Evolutionary conservation across 2,329 filamentous ascomycete genomes (phyloP).

Genomic region (Scortechinia acanthostroma): DNA sequence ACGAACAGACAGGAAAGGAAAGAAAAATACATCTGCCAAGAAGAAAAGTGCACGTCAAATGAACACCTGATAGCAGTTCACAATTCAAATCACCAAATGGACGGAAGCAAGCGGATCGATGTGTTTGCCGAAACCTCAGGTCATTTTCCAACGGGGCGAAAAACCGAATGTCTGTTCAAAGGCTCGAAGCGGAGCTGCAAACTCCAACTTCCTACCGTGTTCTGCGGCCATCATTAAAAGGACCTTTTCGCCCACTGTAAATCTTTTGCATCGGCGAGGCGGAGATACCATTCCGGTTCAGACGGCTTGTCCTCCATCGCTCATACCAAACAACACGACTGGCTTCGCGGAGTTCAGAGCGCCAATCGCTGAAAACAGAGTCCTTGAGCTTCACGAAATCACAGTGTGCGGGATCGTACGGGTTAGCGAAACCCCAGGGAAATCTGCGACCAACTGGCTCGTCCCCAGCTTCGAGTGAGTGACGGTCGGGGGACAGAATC

Average conservation of each 20-base stretch:
- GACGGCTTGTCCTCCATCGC: slow-evolving; percentile 75
- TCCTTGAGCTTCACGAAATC: slow-evolving; percentile 89
- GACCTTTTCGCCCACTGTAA: not conserved
- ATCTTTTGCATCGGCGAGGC: not conserved
- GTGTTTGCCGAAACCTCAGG: too few relatives aligned
- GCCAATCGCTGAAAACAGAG: slow-evolving; percentile 88
- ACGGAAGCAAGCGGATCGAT: too few relatives aligned
- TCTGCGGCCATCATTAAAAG: not conserved
- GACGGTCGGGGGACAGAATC: not conserved
- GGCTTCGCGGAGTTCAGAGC: slow-evolving; percentile 79
- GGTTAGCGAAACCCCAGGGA: slow-evolving; percentile 94
- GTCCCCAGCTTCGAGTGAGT: not conserved
- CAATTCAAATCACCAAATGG: too few relatives aligned
- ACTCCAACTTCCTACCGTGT: not conserved
- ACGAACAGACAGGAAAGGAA: too few relatives aligned
- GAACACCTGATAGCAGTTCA: too few relatives aligned
- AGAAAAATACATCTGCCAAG: too few relatives aligned
- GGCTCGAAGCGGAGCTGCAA: too few relatives aligned
- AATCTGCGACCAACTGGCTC: slow-evolving; percentile 70
- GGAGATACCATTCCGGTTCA: slow-evolving; percentile 27
- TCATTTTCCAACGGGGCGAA: too few relatives aligned
- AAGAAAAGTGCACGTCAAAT: too few relatives aligned
- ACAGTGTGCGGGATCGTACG: slow-evolving; percentile 84
- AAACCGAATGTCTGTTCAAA: too few relatives aligned
- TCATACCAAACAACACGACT: slow-evolving; percentile 93